A percentile compares a stretch with the other conserved stretches of the same genome.
Evolutionary conservation across 345 rosid genomes (phyloP).

Genomic region (Eucalyptus tenuipes): DNA sequence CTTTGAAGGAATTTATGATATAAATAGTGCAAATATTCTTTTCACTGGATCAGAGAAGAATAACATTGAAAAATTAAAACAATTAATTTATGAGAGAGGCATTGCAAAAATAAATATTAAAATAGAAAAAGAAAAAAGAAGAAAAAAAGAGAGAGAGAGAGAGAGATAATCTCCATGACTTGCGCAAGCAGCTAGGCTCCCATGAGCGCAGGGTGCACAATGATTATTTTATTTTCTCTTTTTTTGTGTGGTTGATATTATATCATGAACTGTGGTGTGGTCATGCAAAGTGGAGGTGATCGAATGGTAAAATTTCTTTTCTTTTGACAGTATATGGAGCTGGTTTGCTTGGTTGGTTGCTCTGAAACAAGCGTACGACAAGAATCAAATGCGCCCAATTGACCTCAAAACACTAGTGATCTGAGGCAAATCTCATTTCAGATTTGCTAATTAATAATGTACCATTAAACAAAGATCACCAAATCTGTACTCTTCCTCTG

Average conservation of each 20-base stretch:
- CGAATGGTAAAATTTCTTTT: not conserved
- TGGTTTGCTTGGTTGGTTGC: not conserved
- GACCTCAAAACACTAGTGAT: not conserved
- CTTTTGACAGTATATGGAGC: not conserved
- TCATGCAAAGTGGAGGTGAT: not conserved
- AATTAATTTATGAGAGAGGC: not conserved
- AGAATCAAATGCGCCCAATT: not conserved
- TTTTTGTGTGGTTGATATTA: not conserved
- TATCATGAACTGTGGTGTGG: not conserved
- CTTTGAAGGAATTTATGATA: not conserved
- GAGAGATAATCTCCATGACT: not conserved
- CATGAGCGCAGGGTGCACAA: not conserved
- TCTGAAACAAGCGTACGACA: conserved; percentile 2
- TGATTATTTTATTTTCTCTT: not conserved
- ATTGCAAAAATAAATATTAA: not conserved
- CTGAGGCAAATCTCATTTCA: not conserved
- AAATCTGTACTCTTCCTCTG: not conserved
- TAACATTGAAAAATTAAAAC: not conserved
- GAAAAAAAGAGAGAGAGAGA: not conserved
- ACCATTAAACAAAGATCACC: not conserved
- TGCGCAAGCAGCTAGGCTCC: not conserved
- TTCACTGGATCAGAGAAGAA: not conserved
- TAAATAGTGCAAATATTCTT: not conserved
- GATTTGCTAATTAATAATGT: not conserved
- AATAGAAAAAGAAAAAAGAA: not conserved